Evolutionary conservation across 768 basidiomycete species (phyloP).

Genomic region (Pulveroboletus sp.): DNA sequence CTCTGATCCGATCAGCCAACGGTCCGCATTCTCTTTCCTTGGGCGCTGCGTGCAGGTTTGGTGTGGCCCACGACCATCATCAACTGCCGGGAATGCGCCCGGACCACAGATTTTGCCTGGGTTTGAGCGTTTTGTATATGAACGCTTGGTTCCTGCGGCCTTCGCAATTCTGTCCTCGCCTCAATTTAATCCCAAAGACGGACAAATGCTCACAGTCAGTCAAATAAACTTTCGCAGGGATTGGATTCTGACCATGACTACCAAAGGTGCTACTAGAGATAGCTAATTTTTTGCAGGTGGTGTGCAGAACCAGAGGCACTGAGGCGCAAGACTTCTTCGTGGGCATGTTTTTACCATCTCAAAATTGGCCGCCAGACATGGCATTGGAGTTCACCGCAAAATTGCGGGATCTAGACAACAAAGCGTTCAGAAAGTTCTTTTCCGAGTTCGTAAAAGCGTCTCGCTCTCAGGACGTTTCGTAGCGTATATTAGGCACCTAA

Average conservation of each 20-base stretch:
- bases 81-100: slow-evolving; percentile 32
- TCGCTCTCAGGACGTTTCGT: slow-evolving; percentile 49
- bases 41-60: slow-evolving; percentile 61
- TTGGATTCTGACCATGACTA: background rate
- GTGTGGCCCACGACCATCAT: slow-evolving; percentile 48
- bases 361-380: slow-evolving; percentile 78
- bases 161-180: slow-evolving; percentile 78
- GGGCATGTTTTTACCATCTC: slow-evolving; percentile 76
- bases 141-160: slow-evolving; percentile 72
- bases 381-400: slow-evolving; percentile 76
- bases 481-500: slow-evolving; percentile 24
- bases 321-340: slow-evolving; percentile 83
- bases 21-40: slow-evolving; percentile 77
- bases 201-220: slow-evolving; percentile 77
- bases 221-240: background rate
- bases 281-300: slow-evolving; percentile 73
- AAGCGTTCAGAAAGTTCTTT: slow-evolving; percentile 81
- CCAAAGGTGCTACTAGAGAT: slow-evolving; percentile 84
- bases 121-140: slow-evolving; percentile 90
- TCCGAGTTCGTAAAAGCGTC: slow-evolving; percentile 77
- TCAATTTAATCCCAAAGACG: slow-evolving; percentile 85
- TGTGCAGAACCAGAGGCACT: slow-evolving; percentile 69
- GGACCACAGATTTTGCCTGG: slow-evolving; percentile 58
- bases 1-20: slow-evolving; percentile 72
- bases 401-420: slow-evolving; percentile 67